Evolutionary conservation across 2,329 filamentous ascomycete species (phyloP), one percentile per base, ranked within the genome.

Genomic region (Paracoccidioides lutzii): DNA sequence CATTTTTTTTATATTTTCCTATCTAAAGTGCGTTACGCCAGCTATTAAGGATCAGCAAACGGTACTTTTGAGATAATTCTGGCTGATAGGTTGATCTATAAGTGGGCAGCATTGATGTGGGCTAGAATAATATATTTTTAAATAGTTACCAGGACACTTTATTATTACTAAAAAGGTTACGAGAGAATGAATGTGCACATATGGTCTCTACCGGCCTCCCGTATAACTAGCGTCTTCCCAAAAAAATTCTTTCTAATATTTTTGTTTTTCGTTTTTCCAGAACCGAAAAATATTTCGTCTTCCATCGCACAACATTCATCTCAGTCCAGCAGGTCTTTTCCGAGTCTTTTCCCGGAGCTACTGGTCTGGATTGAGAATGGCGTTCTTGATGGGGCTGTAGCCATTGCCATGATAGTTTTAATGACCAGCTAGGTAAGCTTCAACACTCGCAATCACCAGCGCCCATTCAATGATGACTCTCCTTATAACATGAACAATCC

Each of bases 401-500:
- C 9, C 12, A 30, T 45, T 45, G 43, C 33, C 33, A 1, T 28
- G 46, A 22, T 22, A 22, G 8, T 38, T 38, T 50, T 10, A 3
- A 28, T 12, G 22, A 12, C 15, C 37, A 38, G 3, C 8, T 50
- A 50, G 46, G 32, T 50, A 38, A 38, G 46, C 15, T 38, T 50
- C 14, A n/a, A 6, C n/a, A 10, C 4, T 10, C 33, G 6, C n/a
- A 5, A 22, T 22, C 45, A 9, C 12, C 49, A 10, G 3, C 53
- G 22, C 30, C 37, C 37, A 30, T 52, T 56, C 49, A 62, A 65
- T 66, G 69, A 76, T 69, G 75, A 78, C 72, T 68, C 64, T 30
- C 37, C 14, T 66, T 60, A 64, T 61, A 64, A 73, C 64, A 52
- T 52, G 70, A 78, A 78, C 76, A 79, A 79, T 80, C 77, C 77